Percentiles rank a stretch among this genome's conserved stretches.
phyloP scores from a whole-genome alignment of 495 filamentous ascomycete species.

The Penicillium waksmanii region DNA sequence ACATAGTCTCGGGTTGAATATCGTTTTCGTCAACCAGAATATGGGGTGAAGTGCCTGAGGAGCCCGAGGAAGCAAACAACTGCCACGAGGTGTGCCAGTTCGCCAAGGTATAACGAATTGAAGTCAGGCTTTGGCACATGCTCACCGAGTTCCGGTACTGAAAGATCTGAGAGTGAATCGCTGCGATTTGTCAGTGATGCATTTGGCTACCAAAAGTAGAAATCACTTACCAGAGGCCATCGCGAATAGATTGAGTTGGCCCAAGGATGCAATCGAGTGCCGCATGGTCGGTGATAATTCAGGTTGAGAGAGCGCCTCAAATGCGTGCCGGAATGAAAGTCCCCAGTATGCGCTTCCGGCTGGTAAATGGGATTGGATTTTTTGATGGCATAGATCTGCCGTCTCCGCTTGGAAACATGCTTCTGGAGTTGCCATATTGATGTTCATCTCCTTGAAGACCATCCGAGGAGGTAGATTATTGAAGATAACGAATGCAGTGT shows the following conservation, averaged over 20 bases:
- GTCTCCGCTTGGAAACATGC: constrained; percentile 36
- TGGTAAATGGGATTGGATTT: constrained; percentile 13
- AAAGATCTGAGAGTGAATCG: constrained; percentile 28
- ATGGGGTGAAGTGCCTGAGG: constrained; percentile 11
- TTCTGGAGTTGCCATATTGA: constrained; percentile 32
- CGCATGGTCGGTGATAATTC: neutral
- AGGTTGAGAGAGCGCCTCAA: constrained; percentile 16
- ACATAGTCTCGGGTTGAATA: constrained; percentile 15
- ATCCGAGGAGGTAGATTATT: constrained; percentile 38
- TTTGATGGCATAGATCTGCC: constrained; percentile 23
- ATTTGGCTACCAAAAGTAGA: neutral
- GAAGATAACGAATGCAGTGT: constrained; percentile 34
- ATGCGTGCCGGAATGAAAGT: constrained; percentile 20
- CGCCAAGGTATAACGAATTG: constrained; percentile 17
- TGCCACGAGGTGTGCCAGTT: constrained; percentile 29
- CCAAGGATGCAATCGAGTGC: constrained; percentile 14
- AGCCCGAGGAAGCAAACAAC: constrained; percentile 7
- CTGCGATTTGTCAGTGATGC: constrained; percentile 4
- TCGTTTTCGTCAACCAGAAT: constrained; percentile 16
- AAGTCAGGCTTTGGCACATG: constrained; percentile 15
- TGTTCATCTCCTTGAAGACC: constrained; percentile 36
- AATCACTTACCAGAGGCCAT: constrained; percentile 18
- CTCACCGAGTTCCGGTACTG: constrained; percentile 28
- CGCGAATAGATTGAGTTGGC: constrained; percentile 27
- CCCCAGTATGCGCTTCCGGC: constrained; percentile 19